Conservation (phyloP, 2,329 filamentous ascomycete genomes). For the Parastagonospora nodorum region DNA sequence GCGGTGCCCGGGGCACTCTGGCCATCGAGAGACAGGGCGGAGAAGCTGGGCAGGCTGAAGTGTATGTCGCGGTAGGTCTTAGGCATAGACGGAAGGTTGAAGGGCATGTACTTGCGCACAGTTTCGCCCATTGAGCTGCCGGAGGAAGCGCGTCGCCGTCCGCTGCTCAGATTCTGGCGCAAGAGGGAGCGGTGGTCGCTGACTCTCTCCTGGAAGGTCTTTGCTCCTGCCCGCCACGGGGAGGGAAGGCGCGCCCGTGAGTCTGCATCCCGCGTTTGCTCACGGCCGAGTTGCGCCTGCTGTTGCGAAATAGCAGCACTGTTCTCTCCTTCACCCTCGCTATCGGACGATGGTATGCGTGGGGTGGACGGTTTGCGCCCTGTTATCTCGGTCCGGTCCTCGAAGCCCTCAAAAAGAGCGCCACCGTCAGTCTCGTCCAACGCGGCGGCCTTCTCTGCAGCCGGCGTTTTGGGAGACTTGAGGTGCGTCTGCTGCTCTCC, state of each 20-base stretch:
- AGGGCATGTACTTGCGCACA: constrained; percentile 44
- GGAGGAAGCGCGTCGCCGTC: constrained; percentile 48
- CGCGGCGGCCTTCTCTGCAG: constrained; percentile 62
- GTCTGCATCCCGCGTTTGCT: constrained; percentile 9
- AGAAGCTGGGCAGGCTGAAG: constrained; percentile 44
- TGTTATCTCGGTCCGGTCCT: constrained; percentile 21
- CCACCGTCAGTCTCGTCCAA: constrained; percentile 54
- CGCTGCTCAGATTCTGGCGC: constrained; percentile 44
- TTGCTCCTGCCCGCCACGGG: constrained; percentile 51
- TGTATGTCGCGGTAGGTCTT: constrained; percentile 44
- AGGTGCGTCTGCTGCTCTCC: constrained; percentile 61
- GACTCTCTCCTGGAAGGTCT: constrained; percentile 39
- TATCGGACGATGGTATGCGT: constrained; percentile 1
- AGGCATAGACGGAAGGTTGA: constrained; percentile 44
- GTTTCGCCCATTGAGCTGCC: constrained; percentile 41
- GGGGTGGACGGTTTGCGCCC: constrained; percentile 1
- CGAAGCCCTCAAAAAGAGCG: constrained; percentile 54
- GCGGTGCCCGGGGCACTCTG: constrained; percentile 12
- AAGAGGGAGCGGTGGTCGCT: constrained; percentile 45
- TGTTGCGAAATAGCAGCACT: constrained; percentile 1
- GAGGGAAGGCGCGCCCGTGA: constrained; percentile 46
- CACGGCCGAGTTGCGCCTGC: background rate
- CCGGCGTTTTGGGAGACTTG: constrained; percentile 61
- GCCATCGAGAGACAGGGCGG: constrained; percentile 32
- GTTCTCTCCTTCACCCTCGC: constrained; percentile 2